Evolutionary conservation across 2,329 filamentous ascomycete genomes (phyloP).

Genomic region (Exophiala sideris): DNA sequence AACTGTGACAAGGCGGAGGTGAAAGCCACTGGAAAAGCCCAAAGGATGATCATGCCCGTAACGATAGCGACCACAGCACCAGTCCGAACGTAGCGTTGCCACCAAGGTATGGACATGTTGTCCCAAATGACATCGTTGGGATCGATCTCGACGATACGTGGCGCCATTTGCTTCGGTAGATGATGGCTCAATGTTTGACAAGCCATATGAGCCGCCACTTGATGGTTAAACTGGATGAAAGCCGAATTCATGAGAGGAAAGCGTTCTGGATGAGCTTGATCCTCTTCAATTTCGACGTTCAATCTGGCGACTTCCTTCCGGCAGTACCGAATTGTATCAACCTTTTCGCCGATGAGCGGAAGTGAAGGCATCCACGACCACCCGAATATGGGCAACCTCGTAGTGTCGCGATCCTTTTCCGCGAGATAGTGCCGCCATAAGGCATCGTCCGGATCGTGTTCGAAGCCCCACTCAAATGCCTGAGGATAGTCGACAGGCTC

Average conservation of each 20-base stretch:
- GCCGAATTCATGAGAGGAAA: constrained; percentile 94
- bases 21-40: constrained; percentile 87
- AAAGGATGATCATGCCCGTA: constrained; percentile 74
- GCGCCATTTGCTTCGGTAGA: constrained; percentile 87
- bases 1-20: constrained; percentile 80
- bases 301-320: constrained; percentile 80
- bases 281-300: constrained; percentile 86
- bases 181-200: constrained; percentile 91
- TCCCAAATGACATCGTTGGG: constrained; percentile 93
- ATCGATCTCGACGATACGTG: constrained; percentile 86
- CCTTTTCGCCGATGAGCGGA: constrained; percentile 80
- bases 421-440: constrained; percentile 81
- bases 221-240: constrained; percentile 97
- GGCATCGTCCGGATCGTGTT: constrained; percentile 62
- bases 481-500: constrained; percentile 53
- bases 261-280: constrained; percentile 79
- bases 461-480: constrained; percentile 61
- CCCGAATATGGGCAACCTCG: constrained; percentile 65
- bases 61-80: constrained; percentile 64
- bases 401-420: constrained; percentile 78
- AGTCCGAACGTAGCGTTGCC: constrained; percentile 76
- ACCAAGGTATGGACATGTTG: constrained; percentile 95
- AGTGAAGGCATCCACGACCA: constrained; percentile 70
- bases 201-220: constrained; percentile 96
- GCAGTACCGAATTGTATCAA: constrained; percentile 91